Evolutionary conservation across 768 basidiomycete species (phyloP).

Genomic region (Boletus sp.): DNA sequence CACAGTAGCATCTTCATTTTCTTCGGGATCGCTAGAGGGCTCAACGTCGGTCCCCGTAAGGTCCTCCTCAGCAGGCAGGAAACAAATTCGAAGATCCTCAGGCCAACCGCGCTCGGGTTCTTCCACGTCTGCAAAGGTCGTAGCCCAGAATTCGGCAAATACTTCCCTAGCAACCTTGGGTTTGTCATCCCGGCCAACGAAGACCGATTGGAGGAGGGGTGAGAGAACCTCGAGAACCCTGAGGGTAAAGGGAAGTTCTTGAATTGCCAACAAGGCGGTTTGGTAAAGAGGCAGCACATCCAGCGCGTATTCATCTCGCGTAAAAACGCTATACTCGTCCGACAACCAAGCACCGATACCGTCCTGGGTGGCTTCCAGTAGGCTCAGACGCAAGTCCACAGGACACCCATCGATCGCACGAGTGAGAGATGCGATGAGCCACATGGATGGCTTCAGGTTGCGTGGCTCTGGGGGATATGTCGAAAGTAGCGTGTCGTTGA

Average conservation of each 20-base stretch:
- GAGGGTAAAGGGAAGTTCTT: conserved; percentile 41
- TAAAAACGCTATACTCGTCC: conserved; percentile 54
- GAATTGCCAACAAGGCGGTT: conserved; percentile 51
- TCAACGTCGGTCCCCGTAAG: conserved; percentile 10
- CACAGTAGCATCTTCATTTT: conserved; percentile 14
- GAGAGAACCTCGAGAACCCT: conserved; percentile 47
- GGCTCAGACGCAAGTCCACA: conserved; percentile 38
- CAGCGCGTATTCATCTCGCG: conserved; percentile 52
- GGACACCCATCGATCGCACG: conserved; percentile 58
- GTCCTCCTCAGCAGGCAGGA: conserved; percentile 15
- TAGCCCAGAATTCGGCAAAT: conserved; percentile 64
- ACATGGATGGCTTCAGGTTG: conserved; percentile 53
- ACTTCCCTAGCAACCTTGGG: conserved; percentile 44
- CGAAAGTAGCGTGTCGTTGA: conserved; percentile 55
- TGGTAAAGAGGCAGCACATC: conserved; percentile 68
- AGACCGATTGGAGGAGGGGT: conserved; percentile 55
- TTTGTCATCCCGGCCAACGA: conserved; percentile 50
- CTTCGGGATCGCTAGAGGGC: conserved; percentile 27
- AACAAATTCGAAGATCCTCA: conserved; percentile 38
- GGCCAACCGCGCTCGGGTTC: conserved; percentile 57
- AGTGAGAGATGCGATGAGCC: conserved; percentile 60
- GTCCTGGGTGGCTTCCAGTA: conserved; percentile 52
- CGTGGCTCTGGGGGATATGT: conserved; percentile 66
- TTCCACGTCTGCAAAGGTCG: conserved; percentile 40
- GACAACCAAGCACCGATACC: conserved; percentile 61